phyloP scores from a whole-genome alignment of 495 filamentous ascomycete species.

The Geopyxis carbonaria region DNA sequence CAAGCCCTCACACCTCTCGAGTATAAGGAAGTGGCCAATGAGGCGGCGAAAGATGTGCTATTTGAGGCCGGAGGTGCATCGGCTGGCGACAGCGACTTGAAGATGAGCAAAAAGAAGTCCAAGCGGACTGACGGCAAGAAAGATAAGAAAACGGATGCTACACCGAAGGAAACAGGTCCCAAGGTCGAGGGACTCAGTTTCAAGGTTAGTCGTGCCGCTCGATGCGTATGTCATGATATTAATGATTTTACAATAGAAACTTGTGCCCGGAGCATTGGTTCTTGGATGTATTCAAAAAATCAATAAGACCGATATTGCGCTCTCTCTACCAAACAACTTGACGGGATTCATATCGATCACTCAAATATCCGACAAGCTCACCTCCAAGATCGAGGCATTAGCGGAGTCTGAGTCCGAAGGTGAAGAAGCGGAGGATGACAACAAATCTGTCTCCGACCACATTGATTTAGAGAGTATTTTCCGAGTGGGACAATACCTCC shows the following conservation, averaged over 20 bases:
- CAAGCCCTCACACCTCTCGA: constrained; percentile 85
- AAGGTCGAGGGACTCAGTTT: constrained; percentile 77
- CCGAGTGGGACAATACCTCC: constrained; percentile 70
- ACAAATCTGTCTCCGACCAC: constrained; percentile 28
- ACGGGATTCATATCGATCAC: constrained; percentile 79
- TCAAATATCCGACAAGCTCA: constrained; percentile 61
- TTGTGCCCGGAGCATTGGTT: constrained; percentile 67
- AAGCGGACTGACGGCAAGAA: constrained; percentile 37
- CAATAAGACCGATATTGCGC: constrained; percentile 53
- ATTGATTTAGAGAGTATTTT: constrained; percentile 59
- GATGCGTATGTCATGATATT: neutral
- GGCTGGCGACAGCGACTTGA: constrained; percentile 28
- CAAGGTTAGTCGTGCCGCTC: constrained; percentile 42
- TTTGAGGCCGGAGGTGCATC: constrained; percentile 60
- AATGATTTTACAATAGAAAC: constrained; percentile 38
- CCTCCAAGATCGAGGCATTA: constrained; percentile 47
- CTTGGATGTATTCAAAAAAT: constrained; percentile 75
- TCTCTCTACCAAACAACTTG: constrained; percentile 83
- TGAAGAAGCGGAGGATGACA: constrained; percentile 25
- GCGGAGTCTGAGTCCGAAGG: constrained; percentile 31
- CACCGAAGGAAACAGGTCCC: constrained; percentile 37
- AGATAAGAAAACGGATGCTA: constrained; percentile 30
- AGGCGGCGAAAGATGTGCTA: constrained; percentile 80
- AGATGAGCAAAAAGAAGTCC: constrained; percentile 36
- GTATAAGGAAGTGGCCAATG: constrained; percentile 86